Conservation (phyloP, 345 rosid species). For the Euphorbia peplus region DNA sequence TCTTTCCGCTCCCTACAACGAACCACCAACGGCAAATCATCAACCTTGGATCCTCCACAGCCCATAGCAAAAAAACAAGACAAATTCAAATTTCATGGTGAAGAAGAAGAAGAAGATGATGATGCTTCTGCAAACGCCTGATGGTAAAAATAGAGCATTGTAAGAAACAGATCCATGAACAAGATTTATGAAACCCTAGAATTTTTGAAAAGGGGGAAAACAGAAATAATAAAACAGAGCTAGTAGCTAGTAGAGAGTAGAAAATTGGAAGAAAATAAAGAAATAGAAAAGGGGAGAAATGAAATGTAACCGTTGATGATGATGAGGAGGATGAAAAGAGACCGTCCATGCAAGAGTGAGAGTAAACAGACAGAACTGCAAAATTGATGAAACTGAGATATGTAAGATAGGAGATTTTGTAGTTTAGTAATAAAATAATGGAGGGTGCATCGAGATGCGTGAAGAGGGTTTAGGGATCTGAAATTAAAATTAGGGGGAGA, state of each 20-base stretch:
- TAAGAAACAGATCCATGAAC: neutral
- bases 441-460: conserved; percentile 28
- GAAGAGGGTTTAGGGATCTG: conserved; percentile 14
- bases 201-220: too few species aligned
- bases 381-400: conserved; percentile 30
- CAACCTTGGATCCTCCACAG: conserved; percentile 88
- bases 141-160: conserved; percentile 4
- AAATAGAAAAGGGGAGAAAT: neutral
- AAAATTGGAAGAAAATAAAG: conserved; percentile 2
- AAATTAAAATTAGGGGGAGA: neutral
- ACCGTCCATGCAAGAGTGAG: conserved; percentile 39
- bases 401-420: conserved; percentile 22
- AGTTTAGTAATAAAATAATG: conserved; percentile 1
- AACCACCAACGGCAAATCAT: conserved; percentile 62
- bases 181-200: neutral
- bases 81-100: conserved; percentile 6
- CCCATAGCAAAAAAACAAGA: conserved; percentile 47
- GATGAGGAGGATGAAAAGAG: conserved; percentile 24
- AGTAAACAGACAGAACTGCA: neutral
- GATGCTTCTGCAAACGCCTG: neutral
- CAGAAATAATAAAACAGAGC: neutral
- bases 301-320: conserved; percentile 44
- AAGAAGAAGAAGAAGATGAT: conserved; percentile 14
- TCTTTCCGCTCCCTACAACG: conserved; percentile 79
- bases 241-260: neutral